Evolutionary conservation across 23 red algal genomes (phyloP), one percentile per base, ranked within the genome.

Genomic region (Gracilaria domingensis): DNA sequence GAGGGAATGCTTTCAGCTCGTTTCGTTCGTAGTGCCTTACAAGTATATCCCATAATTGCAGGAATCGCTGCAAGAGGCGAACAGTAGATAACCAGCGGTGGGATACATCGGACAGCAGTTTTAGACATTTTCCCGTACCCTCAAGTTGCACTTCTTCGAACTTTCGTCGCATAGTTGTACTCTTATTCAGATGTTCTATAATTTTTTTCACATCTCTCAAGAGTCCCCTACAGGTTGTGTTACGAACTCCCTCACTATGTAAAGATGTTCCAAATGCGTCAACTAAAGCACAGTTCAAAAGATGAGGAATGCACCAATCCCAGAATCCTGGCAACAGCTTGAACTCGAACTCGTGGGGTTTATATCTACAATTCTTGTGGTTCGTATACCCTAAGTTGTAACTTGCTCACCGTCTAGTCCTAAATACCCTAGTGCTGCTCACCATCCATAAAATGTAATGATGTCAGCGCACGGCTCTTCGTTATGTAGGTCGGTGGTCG

Each of bases 171-270:
- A 85, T 85, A 11, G 25, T 17, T 18, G 57, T 1, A 38, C 54
- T 85, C 70, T 70, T 85, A 17, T 85, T 66, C 7, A 85, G 37
- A 69, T 85, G 81, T 38, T 85, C 81, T 40, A 85, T 85, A 20
- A 70, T 18, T 26, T 70, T 66, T 28, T 85, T 69, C 13, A 85
- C 26, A 11, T 40, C 20, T 29, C 48, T 36, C 47, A 67, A 1
- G 4, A 85, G 60, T 29, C 44, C 58, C 47, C 59, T 21, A 23
- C 38, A 28, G 4, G 8, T 29, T 18, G 12, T 62, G 35, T 85
- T 85, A 3, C 62, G 30, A 13, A 38, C 24, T 29, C 70, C 47
- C 8, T 36, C n/a, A 12, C 32, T 33, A 37, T 47, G 42, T 11
- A 85, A 44, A 48, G 58, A 37, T 6, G 81, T 85, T 12, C 81